These are phyloP conservation scores for Helotiales sp. DNA, from an alignment of 2,329 filamentous ascomycete species.

Conservation along the genomic window DNA sequence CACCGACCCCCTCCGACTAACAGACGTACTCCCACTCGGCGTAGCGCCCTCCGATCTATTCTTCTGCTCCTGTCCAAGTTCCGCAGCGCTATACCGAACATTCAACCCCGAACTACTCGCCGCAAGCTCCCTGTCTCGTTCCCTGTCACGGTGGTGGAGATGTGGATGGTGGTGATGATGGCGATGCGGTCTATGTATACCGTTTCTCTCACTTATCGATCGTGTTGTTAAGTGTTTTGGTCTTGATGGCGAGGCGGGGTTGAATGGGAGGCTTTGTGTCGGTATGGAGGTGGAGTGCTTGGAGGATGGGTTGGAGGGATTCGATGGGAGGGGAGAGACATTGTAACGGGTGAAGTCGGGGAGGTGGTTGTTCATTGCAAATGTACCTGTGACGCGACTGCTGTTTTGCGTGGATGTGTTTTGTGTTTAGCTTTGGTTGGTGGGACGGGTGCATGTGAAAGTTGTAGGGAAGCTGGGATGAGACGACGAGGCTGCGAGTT, in stretches of 20 bases:
- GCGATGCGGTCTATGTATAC: constrained; percentile 35
- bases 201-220: constrained; percentile 39
- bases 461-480: not conserved
- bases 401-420: too few species aligned
- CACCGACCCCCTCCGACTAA: constrained; percentile 46
- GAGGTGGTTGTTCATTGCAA: not conserved
- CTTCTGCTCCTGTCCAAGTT: not conserved
- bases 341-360: not conserved
- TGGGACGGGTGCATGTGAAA: not conserved
- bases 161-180: constrained; percentile 39
- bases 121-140: constrained; percentile 23
- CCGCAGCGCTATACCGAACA: not conserved
- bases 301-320: not conserved
- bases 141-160: constrained; percentile 37
- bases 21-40: constrained; percentile 44
- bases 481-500: not conserved
- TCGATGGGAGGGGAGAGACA: too few species aligned
- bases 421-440: not conserved
- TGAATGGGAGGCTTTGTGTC: too few species aligned
- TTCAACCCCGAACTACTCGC: not conserved
- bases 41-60: constrained; percentile 43
- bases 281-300: not conserved
- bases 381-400: too few species aligned
- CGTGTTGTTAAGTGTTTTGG: constrained; percentile 54
- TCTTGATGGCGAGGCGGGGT: constrained; percentile 39